A percentile compares a stretch with the other conserved stretches of the same genome.
Conservation (phyloP, 2,329 filamentous ascomycete genomes). For the Didymella lethalis region DNA sequence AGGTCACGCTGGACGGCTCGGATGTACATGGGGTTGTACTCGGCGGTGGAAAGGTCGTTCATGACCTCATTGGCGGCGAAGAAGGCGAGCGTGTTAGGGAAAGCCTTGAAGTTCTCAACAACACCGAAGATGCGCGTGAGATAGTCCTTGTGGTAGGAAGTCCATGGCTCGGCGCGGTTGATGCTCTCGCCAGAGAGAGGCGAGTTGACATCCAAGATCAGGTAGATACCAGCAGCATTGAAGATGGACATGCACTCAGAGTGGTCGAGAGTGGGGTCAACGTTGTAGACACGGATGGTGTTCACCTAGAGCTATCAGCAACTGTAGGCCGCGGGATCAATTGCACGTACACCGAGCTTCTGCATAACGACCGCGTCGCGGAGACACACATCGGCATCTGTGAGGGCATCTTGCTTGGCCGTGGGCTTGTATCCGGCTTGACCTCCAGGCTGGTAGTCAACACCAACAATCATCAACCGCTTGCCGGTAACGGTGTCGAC, state of each 20-base stretch:
- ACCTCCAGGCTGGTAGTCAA: slow-evolving; percentile 69
- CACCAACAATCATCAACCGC: slow-evolving; percentile 68
- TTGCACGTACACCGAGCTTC: slow-evolving; percentile 58
- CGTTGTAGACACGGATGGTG: slow-evolving; percentile 71
- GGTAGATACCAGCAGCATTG: slow-evolving; percentile 71
- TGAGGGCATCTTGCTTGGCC: slow-evolving; percentile 62
- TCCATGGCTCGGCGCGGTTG: slow-evolving; percentile 63
- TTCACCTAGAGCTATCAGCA: slow-evolving; percentile 54
- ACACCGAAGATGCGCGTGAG: slow-evolving; percentile 67
- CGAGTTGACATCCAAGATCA: slow-evolving; percentile 71
- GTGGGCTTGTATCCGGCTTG: slow-evolving; percentile 63
- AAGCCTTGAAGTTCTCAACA: slow-evolving; percentile 72
- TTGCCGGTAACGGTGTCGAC: slow-evolving; percentile 65
- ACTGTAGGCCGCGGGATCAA: neutral
- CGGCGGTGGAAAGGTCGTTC: slow-evolving; percentile 63
- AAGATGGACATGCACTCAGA: slow-evolving; percentile 70
- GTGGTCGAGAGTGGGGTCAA: slow-evolving; percentile 67
- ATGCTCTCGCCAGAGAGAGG: slow-evolving; percentile 64
- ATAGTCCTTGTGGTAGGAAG: slow-evolving; percentile 64
- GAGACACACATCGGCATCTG: slow-evolving; percentile 64
- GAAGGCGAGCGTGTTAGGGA: slow-evolving; percentile 71
- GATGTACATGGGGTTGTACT: slow-evolving; percentile 65
- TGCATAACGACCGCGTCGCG: slow-evolving; percentile 71
- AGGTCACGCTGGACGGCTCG: slow-evolving; percentile 71
- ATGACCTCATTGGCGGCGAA: slow-evolving; percentile 75